Evolutionary conservation across 352 stramenopile species (phyloP).

Genomic region (Phytophthora crassamura): DNA sequence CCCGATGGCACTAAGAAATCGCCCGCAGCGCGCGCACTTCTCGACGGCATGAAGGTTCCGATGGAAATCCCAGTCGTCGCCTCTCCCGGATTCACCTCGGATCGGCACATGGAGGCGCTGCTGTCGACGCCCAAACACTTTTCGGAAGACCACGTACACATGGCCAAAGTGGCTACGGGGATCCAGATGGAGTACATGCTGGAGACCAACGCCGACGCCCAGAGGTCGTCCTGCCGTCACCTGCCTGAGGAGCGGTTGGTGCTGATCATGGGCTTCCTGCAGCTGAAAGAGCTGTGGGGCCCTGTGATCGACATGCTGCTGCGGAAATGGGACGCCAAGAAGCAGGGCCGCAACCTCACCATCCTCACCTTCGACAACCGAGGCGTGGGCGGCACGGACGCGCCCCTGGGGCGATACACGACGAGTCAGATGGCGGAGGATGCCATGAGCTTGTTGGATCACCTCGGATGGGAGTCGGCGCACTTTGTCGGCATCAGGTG

Average conservation of each 20-base stretch:
- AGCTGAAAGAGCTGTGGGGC: conserved; percentile 51
- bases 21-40: background rate
- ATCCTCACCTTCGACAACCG: conserved; percentile 60
- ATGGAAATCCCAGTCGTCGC: conserved; percentile 30
- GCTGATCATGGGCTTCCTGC: conserved; percentile 56
- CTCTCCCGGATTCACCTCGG: conserved; percentile 29
- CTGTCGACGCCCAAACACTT: conserved; percentile 40
- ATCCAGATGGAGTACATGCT: conserved; percentile 54
- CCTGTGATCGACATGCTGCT: conserved; percentile 49
- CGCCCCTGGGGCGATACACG: conserved; percentile 46
- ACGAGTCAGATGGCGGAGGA: conserved; percentile 55
- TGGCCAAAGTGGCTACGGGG: conserved; percentile 35
- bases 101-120: conserved; percentile 38
- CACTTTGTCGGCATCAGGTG: conserved; percentile 54
- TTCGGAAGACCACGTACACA: conserved; percentile 26
- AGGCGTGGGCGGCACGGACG: conserved; percentile 45
- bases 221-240: conserved; percentile 16
- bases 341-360: conserved; percentile 33
- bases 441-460: conserved; percentile 41
- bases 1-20: conserved; percentile 15
- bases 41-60: conserved; percentile 16
- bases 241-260: conserved; percentile 38
- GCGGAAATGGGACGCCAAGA: conserved; percentile 37
- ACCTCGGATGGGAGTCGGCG: conserved; percentile 43
- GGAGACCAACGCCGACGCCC: conserved; percentile 21